phyloP scores from a whole-genome alignment of 768 basidiomycete species.

The Trametes gibbosa region DNA sequence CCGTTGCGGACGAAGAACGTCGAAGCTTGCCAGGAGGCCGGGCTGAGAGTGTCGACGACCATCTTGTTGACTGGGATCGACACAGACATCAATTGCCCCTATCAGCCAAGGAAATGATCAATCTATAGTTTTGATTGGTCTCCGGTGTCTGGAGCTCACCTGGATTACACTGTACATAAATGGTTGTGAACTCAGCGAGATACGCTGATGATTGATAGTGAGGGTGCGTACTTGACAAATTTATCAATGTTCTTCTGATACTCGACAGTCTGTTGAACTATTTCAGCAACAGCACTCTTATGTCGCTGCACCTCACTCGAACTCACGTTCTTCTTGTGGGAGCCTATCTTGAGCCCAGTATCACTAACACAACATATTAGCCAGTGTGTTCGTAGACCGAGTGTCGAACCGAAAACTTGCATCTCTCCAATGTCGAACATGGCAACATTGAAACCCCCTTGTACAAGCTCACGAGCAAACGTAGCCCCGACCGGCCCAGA shows the following conservation, averaged over 20 bases:
- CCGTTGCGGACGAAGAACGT: neutral
- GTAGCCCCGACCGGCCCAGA: conserved; percentile 32
- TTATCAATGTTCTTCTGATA: conserved; percentile 36
- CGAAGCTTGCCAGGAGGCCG: neutral
- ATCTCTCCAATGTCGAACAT: conserved; percentile 16
- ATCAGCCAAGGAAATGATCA: neutral
- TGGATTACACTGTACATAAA: neutral
- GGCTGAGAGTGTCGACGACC: neutral
- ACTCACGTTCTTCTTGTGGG: conserved; percentile 33
- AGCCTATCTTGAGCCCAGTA: neutral
- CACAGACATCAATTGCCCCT: conserved; percentile 2
- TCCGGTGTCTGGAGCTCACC: neutral
- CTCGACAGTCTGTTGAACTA: conserved; percentile 12
- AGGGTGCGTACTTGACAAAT: conserved; percentile 26
- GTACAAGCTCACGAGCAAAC: conserved; percentile 26
- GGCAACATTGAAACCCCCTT: conserved; percentile 16
- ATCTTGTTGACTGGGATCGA: neutral
- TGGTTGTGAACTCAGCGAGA: neutral
- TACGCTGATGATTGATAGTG: neutral
- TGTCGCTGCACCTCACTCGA: too few relatives aligned
- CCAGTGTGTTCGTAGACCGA: neutral
- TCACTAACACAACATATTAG: neutral
- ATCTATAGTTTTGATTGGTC: too few relatives aligned
- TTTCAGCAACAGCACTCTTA: neutral
- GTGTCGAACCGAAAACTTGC: neutral